A percentile compares a stretch with the other conserved stretches of the same genome.
These are phyloP conservation scores for Penicillium manginii DNA, from an alignment of 495 filamentous ascomycete species.

Conservation along the genomic window DNA sequence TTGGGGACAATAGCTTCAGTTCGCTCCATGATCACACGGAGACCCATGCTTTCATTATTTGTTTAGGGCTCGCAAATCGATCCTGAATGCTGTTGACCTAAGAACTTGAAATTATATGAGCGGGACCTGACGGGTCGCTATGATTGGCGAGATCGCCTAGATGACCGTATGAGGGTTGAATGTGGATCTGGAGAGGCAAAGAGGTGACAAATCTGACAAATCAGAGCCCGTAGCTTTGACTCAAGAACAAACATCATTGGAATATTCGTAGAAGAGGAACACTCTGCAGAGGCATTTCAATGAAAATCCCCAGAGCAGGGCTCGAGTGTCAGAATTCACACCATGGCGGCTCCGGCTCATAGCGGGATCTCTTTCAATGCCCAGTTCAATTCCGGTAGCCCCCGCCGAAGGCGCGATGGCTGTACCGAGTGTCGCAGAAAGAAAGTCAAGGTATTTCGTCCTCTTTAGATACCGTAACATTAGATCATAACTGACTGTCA, in stretches of 20 bases:
- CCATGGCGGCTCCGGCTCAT: constrained; percentile 2
- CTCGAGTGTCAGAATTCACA: neutral
- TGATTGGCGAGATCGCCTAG: constrained; percentile 15
- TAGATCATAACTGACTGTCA: neutral
- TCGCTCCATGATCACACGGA: too few species aligned
- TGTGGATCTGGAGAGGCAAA: constrained; percentile 3
- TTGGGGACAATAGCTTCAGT: too few species aligned
- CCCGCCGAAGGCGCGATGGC: constrained; percentile 34
- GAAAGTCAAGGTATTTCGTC: constrained; percentile 33
- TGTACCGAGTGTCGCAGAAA: constrained; percentile 40
- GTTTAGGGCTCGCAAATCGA: too few species aligned
- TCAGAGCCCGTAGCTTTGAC: neutral
- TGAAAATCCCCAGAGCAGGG: neutral
- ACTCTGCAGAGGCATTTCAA: neutral
- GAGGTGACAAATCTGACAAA: constrained; percentile 8
- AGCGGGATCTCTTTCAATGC: neutral
- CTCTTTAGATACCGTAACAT: neutral
- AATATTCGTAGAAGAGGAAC: neutral
- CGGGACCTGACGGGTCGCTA: neutral
- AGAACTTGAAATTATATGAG: too few species aligned
- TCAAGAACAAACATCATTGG: neutral
- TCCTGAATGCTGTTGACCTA: too few species aligned
- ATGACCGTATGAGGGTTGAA: constrained; percentile 1
- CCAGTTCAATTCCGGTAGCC: neutral
- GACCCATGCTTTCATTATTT: too few species aligned